Evolutionary conservation across 352 stramenopile genomes (phyloP), one percentile per base, ranked within the genome.

Genomic region (Globisporangium ultimum): DNA sequence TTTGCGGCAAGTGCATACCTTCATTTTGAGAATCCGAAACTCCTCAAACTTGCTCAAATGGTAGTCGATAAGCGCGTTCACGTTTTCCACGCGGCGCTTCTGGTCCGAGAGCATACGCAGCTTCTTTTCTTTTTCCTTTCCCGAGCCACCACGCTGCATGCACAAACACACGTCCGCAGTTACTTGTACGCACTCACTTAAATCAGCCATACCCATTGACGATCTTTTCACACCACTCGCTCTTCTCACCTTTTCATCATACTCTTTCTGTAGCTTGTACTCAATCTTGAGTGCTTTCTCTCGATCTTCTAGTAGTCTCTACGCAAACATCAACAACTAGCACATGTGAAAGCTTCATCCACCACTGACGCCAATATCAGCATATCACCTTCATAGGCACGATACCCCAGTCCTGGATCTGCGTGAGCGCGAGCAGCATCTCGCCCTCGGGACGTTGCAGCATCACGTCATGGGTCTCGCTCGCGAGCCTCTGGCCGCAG

Each of bases 321-420:
- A 46, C 18, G 48, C 11, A 49, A 36, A 10, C 28, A 36, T 36
- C 28, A 36, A 10, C 28, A 36, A 1, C 28, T 5, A 36, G 8
- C 28, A 36, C 28, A 11, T 10, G 8, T 1, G 7, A 36, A 10
- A 8, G 7, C 28, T 36, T 10, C 28, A 10, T 10, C 28, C 28
- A 36, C 8, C 28, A 36, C 9, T 36, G 28, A 5, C 28, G 7
- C 3, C 8, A 36, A 10, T 36, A 36, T 36, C 28, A 36, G 9
- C 28, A 36, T 36, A 17, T 12, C 38, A 91, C 82, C 72, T 91
- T 90, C 70, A 95, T 89, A 21, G 85, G 83, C 1, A 89, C 74
- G 36, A 95, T 70, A 20, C 78, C 83, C 81, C 81, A 93, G 65
- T 95, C 83, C 60, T 95, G 83, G 20, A 95, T 86, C 48, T 92